These are phyloP conservation scores for Oxytropis ochrocephala DNA, from an alignment of 306 rosid species.

Conservation along the genomic window DNA sequence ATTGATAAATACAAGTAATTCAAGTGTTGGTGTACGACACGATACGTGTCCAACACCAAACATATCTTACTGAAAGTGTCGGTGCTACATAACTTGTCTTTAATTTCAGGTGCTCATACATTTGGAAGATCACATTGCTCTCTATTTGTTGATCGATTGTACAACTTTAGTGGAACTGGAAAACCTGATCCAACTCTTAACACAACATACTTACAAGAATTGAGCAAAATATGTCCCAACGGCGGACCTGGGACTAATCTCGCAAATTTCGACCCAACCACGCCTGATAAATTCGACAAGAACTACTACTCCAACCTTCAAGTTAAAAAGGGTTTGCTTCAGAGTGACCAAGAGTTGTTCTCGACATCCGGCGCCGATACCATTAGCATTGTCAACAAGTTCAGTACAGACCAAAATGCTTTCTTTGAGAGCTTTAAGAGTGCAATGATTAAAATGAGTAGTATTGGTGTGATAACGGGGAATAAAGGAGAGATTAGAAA, in stretches of 20 bases:
- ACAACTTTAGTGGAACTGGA: conserved; percentile 19
- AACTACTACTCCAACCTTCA: conserved; percentile 30
- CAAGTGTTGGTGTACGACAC: no score
- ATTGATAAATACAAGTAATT: no score
- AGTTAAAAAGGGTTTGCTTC: conserved; percentile 5
- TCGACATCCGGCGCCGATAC: conserved; percentile 29
- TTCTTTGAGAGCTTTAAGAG: conserved; percentile 16
- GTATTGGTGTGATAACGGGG: conserved; percentile 26
- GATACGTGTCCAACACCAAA: no score
- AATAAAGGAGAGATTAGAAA: conserved; percentile 24
- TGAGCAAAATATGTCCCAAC: conserved; percentile 14
- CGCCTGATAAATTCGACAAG: conserved; percentile 23
- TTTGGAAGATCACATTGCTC: conserved; percentile 29
- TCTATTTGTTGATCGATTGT: not conserved
- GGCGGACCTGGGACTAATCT: not conserved
- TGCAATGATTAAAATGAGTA: conserved; percentile 34
- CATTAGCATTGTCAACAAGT: conserved; percentile 10
- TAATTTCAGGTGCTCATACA: conserved; percentile 39
- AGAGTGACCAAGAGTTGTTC: conserved; percentile 35
- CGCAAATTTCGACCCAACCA: conserved; percentile 17
- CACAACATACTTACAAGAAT: conserved; percentile 3
- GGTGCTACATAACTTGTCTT: no score
- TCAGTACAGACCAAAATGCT: not conserved
- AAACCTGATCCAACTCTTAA: conserved; percentile 28
- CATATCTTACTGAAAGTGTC: no score